A percentile compares a stretch with the other conserved stretches of the same genome.
These are phyloP conservation scores for Fusarium sp. DNA, from an alignment of 2,329 filamentous ascomycete species.

Conservation along the genomic window DNA sequence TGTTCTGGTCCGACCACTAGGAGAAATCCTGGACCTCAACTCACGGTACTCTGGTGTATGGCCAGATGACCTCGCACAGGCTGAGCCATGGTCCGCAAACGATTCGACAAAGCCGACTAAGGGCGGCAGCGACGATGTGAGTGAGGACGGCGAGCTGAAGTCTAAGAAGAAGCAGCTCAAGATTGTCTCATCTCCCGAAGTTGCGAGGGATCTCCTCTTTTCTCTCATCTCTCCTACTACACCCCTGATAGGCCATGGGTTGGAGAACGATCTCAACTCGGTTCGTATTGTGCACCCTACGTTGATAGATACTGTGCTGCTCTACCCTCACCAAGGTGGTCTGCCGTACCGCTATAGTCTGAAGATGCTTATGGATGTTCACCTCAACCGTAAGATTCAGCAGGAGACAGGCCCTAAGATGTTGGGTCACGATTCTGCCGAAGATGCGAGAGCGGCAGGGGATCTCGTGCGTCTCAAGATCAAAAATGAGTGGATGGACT, in stretches of 20 bases:
- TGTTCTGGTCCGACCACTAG: constrained; percentile 84
- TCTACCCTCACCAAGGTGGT: constrained; percentile 83
- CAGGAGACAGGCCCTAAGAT: constrained; percentile 65
- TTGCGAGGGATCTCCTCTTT: constrained; percentile 83
- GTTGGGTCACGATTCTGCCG: constrained; percentile 87
- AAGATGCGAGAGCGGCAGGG: constrained; percentile 90
- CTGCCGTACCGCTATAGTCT: constrained; percentile 83
- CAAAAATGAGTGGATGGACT: constrained; percentile 74
- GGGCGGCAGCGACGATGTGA: constrained; percentile 43
- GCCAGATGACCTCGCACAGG: constrained; percentile 79
- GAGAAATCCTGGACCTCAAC: constrained; percentile 90
- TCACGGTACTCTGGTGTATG: constrained; percentile 91
- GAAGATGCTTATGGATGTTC: constrained; percentile 76
- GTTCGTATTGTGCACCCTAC: constrained; percentile 86
- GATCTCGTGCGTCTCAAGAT: constrained; percentile 83
- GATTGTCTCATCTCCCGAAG: constrained; percentile 80
- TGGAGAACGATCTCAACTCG: constrained; percentile 95
- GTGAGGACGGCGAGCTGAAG: constrained; percentile 48
- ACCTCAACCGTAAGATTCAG: constrained; percentile 84
- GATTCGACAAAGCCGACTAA: constrained; percentile 44
- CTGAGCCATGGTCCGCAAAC: constrained; percentile 64
- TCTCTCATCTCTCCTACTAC: constrained; percentile 79
- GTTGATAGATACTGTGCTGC: constrained; percentile 85
- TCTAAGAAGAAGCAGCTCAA: constrained; percentile 63
- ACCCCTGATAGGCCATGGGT: constrained; percentile 89